A percentile compares a stretch with the other conserved stretches of the same genome.
Evolutionary conservation across 192 early-diverging fungal species (phyloP).

Genomic region (Lobosporangium transversale): DNA sequence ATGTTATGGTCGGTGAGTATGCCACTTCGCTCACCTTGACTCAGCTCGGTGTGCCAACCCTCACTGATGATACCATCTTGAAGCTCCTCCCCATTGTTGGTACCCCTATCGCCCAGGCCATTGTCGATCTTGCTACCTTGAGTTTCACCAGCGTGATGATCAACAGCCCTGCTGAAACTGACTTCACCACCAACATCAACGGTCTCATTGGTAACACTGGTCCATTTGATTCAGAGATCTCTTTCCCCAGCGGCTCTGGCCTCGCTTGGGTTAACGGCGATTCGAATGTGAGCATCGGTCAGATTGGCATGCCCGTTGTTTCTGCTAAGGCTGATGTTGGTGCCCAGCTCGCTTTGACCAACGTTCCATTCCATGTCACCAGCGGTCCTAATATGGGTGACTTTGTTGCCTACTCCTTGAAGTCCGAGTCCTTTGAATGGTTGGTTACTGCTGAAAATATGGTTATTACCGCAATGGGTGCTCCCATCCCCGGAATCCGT

Average conservation of each 20-base stretch:
- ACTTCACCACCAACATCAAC: constrained; percentile 49
- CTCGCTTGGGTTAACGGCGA: constrained; percentile 49
- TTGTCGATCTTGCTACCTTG: constrained; percentile 54
- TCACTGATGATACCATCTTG: constrained; percentile 59
- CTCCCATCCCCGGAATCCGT: constrained; percentile 54
- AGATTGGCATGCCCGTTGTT: constrained; percentile 57
- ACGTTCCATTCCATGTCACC: constrained; percentile 54
- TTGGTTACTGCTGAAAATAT: constrained; percentile 54
- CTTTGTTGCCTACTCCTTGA: constrained; percentile 62
- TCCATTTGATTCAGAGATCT: constrained; percentile 50
- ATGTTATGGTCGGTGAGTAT: constrained; percentile 62
- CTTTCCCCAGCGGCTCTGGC: constrained; percentile 48
- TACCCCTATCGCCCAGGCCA: constrained; percentile 63
- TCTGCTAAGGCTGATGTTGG: constrained; percentile 55
- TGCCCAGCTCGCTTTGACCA: constrained; percentile 56
- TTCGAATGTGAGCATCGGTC: constrained; percentile 43
- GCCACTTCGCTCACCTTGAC: constrained; percentile 47
- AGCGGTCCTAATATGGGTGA: constrained; percentile 54
- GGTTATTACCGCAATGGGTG: constrained; percentile 61
- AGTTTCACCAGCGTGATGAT: constrained; percentile 41
- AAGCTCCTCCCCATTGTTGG: constrained; percentile 63
- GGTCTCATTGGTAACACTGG: constrained; percentile 52
- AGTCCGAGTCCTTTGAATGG: constrained; percentile 60
- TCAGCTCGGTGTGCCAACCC: constrained; percentile 55
- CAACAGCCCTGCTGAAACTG: constrained; percentile 44